Evolutionary conservation across 1,284 basidiomycete genomes (phyloP), one percentile per base, ranked within the genome.

Genomic region (Neonothopanus nambi): DNA sequence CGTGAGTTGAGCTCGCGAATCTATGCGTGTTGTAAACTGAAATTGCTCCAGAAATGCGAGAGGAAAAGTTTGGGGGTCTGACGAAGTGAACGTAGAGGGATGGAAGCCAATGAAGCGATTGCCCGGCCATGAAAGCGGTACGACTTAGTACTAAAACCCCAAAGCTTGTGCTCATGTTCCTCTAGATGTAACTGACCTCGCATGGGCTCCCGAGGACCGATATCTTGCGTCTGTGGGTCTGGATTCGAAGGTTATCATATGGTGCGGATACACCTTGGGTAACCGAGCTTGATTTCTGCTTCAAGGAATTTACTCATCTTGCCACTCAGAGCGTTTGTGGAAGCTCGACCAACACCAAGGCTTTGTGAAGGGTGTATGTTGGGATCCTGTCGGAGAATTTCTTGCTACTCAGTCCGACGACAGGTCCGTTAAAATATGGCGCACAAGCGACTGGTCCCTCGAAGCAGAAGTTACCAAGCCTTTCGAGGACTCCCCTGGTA

Each of bases 291-390:
- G 18, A 20, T 48, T 57, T n/a, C 21, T 47, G 13, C 3, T 7
- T 11, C 36, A 15, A n/a, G 18, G 8, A 33, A 26, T 28, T 38
- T 20, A 45, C 57, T 44, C 26, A 23, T 38, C 54, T 26, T 47
- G 13, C 23, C 18, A 33, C 7, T 5, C 54, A 91, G 94, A 95
- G 61, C 85, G 88, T 8, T 68, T 98, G 44, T 78, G 82, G 43
- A 92, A 89, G 65, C 81, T 99, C 30, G 90, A 93, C 55, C 84
- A 86, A 51, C 97, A 99, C 67, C 86, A 93, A 64, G 95, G 95
- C 5, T 98, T 98, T 68, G 95, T 99, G 61, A 99, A 99, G 71
- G 97, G 97, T 51, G 93, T 99, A 46, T 95, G 93, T 63, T 99
- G 95, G 85, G 97, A 99, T 71, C 96, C 97, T 1, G 91, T 96